Conservation (phyloP, 2,329 filamentous ascomycete genomes). For the Xylaria digitata region DNA sequence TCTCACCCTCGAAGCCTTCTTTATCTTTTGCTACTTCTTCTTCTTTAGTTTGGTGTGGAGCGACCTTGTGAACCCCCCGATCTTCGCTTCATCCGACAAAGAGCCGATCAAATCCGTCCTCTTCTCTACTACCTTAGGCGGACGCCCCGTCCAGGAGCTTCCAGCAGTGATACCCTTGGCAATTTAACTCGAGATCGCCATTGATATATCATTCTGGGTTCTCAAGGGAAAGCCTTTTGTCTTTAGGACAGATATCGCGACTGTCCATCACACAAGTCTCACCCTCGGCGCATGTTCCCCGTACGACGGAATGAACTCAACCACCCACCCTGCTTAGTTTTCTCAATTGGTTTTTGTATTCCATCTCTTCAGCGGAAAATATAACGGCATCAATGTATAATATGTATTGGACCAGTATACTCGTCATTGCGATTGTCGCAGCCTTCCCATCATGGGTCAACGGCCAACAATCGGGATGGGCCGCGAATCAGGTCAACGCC, state of each 20-base stretch:
- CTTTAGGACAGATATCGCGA: slow-evolving; percentile 38
- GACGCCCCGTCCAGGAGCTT: slow-evolving; percentile 25
- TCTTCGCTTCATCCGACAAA: slow-evolving; percentile 40
- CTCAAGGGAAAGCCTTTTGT: slow-evolving; percentile 36
- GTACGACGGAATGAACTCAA: slow-evolving; percentile 43
- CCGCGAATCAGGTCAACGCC: slow-evolving; percentile 63
- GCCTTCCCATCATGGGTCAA: slow-evolving; percentile 46
- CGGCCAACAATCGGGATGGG: slow-evolving; percentile 63
- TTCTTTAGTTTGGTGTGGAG: slow-evolving; percentile 39
- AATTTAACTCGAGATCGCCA: slow-evolving; percentile 34
- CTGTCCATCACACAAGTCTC: slow-evolving; percentile 22
- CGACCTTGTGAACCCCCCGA: slow-evolving; percentile 36
- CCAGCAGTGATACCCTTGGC: slow-evolving; percentile 30
- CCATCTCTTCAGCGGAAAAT: slow-evolving; percentile 31
- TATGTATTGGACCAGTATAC: slow-evolving; percentile 48
- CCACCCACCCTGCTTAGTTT: slow-evolving; percentile 24
- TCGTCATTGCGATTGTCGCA: slow-evolving; percentile 47
- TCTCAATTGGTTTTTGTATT: slow-evolving; percentile 27
- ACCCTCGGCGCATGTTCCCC: slow-evolving; percentile 31
- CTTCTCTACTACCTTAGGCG: slow-evolving; percentile 40
- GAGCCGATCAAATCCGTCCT: slow-evolving; percentile 39
- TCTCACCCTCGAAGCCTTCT: slow-evolving; percentile 38
- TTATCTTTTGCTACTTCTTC: slow-evolving; percentile 37
- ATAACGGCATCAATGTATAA: slow-evolving; percentile 35
- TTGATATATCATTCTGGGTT: slow-evolving; percentile 38